These are phyloP conservation scores for Trametes gibbosa DNA, from an alignment of 768 basidiomycete genomes.

Conservation along the genomic window DNA sequence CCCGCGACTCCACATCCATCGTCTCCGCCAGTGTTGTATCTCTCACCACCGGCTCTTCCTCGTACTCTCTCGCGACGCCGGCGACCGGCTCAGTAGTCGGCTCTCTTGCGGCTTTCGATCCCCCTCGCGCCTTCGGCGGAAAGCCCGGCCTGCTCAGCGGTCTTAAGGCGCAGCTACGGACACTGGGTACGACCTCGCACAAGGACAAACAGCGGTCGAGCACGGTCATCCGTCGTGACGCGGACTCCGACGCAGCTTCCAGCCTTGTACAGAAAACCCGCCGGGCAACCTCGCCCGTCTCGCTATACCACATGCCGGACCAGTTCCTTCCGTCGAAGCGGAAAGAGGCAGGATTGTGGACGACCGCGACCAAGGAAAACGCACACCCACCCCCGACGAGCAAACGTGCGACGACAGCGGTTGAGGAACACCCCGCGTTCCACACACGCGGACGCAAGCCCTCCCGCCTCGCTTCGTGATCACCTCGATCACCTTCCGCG, in stretches of 20 bases:
- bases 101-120: slow-evolving; percentile 8
- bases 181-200: slow-evolving; percentile 5
- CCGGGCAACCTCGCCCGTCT: slow-evolving; percentile 11
- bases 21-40: slow-evolving; percentile 35
- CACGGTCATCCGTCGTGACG: slow-evolving; percentile 12
- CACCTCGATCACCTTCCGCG: slow-evolving; percentile 1
- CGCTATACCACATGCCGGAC: slow-evolving; percentile 20
- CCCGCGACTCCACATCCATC: slow-evolving; percentile 13
- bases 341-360: slow-evolving; percentile 6
- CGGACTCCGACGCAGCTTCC: neutral
- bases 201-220: slow-evolving; percentile 12
- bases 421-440: slow-evolving; percentile 35
- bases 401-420: neutral
- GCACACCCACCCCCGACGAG: neutral
- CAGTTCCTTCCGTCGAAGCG: slow-evolving; percentile 15
- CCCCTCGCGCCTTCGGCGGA: neutral
- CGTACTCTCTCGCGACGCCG: slow-evolving; percentile 28
- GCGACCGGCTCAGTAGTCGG: slow-evolving; percentile 17
- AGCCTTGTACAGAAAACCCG: slow-evolving; percentile 2
- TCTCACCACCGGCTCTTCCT: slow-evolving; percentile 49
- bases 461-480: slow-evolving; percentile 37
- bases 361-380: slow-evolving; percentile 13
- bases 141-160: slow-evolving; percentile 17
- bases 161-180: slow-evolving; percentile 19
- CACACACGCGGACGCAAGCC: slow-evolving; percentile 43